Percentiles rank a stretch among this genome's conserved stretches.
Evolutionary conservation across 768 basidiomycete species (phyloP).

Genomic region (Pisolithus tinctorius): DNA sequence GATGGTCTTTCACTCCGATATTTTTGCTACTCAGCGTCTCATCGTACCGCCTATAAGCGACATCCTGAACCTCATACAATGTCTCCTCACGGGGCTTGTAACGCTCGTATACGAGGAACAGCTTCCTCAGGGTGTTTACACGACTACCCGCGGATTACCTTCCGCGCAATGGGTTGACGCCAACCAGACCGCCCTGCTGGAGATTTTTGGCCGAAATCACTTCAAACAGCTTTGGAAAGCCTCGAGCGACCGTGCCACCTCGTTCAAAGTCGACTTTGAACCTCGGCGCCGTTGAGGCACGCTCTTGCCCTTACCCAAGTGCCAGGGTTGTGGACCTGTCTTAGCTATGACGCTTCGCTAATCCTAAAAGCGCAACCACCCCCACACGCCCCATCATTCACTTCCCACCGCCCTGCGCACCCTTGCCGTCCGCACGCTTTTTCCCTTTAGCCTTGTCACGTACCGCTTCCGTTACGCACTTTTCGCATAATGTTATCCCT

Average conservation of each 20-base stretch:
- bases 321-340: constrained; percentile 14
- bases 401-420: constrained; percentile 11
- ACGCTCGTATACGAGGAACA: constrained; percentile 71
- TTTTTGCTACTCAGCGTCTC: constrained; percentile 64
- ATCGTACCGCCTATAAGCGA: constrained; percentile 64
- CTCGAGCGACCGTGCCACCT: constrained; percentile 60
- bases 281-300: constrained; percentile 30
- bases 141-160: constrained; percentile 73
- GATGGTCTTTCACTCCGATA: constrained; percentile 81
- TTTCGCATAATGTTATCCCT: constrained; percentile 26
- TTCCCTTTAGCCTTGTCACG: constrained; percentile 29
- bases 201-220: constrained; percentile 69
- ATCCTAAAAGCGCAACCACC: constrained; percentile 4
- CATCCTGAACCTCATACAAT: constrained; percentile 62
- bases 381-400: constrained; percentile 5
- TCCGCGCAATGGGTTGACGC: constrained; percentile 71
- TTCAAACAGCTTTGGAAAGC: constrained; percentile 68
- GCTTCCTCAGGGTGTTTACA: constrained; percentile 60
- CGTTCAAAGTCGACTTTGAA: constrained; percentile 69
- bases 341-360: constrained; percentile 10
- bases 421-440: constrained; percentile 22
- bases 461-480: constrained; percentile 32
- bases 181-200: constrained; percentile 59
- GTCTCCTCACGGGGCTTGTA: constrained; percentile 65
- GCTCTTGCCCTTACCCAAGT: constrained; percentile 7